phyloP scores from a whole-genome alignment of 345 rosid genomes.

The Eucalyptus cladocalyx region DNA sequence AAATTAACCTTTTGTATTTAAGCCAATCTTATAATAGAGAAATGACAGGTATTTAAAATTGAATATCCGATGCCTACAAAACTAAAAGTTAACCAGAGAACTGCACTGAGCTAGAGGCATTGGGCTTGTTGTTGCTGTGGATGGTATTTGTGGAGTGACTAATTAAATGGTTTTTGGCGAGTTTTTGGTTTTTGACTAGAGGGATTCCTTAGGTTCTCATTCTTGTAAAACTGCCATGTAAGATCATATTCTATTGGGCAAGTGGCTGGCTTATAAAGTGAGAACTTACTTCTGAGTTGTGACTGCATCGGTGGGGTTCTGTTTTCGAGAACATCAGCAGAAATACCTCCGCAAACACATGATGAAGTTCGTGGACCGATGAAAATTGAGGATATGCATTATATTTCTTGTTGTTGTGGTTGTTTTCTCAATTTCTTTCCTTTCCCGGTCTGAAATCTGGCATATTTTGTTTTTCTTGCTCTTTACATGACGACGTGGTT shows the following conservation, averaged over 20 bases:
- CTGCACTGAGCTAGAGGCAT: background rate
- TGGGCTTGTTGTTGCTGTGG: background rate
- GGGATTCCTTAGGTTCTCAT: background rate
- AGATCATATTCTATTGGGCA: background rate
- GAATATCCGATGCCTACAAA: background rate
- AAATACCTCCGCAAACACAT: background rate
- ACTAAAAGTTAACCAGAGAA: background rate
- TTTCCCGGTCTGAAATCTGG: background rate
- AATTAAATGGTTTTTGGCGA: background rate
- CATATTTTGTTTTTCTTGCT: background rate
- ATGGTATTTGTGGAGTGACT: background rate
- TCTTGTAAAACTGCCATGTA: background rate
- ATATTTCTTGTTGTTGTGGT: background rate
- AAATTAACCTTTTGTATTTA: background rate
- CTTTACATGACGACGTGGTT: background rate
- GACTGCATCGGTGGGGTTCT: background rate
- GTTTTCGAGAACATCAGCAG: background rate
- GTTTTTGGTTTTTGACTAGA: background rate
- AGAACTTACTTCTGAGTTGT: background rate
- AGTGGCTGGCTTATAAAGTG: background rate
- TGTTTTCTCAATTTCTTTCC: background rate
- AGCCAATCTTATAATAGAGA: background rate
- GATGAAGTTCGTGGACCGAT: background rate
- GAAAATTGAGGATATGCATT: background rate
- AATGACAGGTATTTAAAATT: background rate